phyloP scores from a whole-genome alignment of 257 asterid genomes.

The Agastache rugosa region DNA sequence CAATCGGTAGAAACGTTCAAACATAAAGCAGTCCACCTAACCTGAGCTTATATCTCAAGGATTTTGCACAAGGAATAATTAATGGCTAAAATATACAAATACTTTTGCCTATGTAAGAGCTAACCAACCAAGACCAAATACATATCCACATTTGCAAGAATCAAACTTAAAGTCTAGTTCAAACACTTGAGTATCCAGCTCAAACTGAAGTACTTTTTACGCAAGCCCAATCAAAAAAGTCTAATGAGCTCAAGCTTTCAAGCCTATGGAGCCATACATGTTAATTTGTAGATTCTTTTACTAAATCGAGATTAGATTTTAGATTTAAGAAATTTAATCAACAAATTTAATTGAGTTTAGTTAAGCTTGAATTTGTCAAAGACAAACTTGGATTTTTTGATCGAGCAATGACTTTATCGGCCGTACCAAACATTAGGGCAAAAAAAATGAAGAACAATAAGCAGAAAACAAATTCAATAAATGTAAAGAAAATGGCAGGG shows the following conservation, averaged over 20 bases:
- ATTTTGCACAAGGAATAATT: not conserved
- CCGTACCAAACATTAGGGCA: not conserved
- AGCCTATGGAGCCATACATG: not conserved
- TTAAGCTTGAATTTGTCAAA: not conserved
- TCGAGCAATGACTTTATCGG: not conserved
- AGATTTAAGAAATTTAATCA: not conserved
- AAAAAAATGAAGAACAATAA: not conserved
- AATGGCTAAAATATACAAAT: slow-evolving; percentile 1
- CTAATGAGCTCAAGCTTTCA: too few relatives aligned
- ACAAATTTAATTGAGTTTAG: not conserved
- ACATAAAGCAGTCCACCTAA: not conserved
- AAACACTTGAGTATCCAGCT: too few relatives aligned
- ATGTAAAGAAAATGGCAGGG: not conserved
- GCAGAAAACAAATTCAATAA: not conserved
- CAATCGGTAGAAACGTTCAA: too few relatives aligned
- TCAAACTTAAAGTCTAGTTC: not conserved
- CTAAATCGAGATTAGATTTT: not conserved
- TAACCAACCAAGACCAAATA: not conserved
- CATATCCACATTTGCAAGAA: not conserved
- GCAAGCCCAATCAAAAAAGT: not conserved
- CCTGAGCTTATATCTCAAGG: not conserved
- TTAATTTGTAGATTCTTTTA: not conserved
- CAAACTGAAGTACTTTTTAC: too few relatives aligned
- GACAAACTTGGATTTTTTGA: not conserved
- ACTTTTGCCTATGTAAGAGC: not conserved